Evolutionary conservation across 192 early-diverging fungal genomes (phyloP).

Genomic region (Coemansia sp.): DNA sequence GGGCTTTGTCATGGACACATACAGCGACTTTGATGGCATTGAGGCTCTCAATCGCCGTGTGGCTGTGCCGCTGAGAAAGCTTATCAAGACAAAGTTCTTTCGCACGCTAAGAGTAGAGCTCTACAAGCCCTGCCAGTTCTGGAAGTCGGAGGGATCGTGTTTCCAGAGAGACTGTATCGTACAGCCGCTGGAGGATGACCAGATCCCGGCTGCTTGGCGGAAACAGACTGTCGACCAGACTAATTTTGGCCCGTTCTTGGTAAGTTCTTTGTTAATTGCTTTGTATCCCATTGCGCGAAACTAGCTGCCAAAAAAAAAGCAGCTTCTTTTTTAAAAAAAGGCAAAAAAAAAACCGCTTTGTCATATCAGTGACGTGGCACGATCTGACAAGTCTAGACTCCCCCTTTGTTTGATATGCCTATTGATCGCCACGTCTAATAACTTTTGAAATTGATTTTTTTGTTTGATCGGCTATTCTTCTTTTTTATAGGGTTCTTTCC

Average conservation of each 20-base stretch:
- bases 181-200: slow-evolving; percentile 74
- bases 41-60: slow-evolving; percentile 78
- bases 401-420: background rate
- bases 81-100: slow-evolving; percentile 89
- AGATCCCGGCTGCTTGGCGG: slow-evolving; percentile 59
- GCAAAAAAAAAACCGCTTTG: background rate
- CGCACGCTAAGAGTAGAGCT: slow-evolving; percentile 89
- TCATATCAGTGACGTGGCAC: slow-evolving; percentile 35
- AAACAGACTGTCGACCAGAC: slow-evolving; percentile 70
- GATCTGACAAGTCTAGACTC: slow-evolving; percentile 9
- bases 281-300: slow-evolving; percentile 4
- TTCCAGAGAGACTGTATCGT: slow-evolving; percentile 86
- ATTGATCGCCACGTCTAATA: slow-evolving; percentile 10
- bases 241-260: slow-evolving; percentile 64
- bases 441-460: slow-evolving; percentile 12
- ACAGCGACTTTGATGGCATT: slow-evolving; percentile 72
- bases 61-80: slow-evolving; percentile 65
- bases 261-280: slow-evolving; percentile 20
- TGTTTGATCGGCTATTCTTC: slow-evolving; percentile 7
- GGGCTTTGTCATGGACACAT: slow-evolving; percentile 52
- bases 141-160: slow-evolving; percentile 83
- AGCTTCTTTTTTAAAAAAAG: background rate
- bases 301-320: background rate
- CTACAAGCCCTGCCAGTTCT: slow-evolving; percentile 87
- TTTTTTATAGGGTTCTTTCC: slow-evolving; percentile 21